Base-by-base conservation (phyloP, 352 stramenopile species). In the Globisporangium splendens region DNA sequence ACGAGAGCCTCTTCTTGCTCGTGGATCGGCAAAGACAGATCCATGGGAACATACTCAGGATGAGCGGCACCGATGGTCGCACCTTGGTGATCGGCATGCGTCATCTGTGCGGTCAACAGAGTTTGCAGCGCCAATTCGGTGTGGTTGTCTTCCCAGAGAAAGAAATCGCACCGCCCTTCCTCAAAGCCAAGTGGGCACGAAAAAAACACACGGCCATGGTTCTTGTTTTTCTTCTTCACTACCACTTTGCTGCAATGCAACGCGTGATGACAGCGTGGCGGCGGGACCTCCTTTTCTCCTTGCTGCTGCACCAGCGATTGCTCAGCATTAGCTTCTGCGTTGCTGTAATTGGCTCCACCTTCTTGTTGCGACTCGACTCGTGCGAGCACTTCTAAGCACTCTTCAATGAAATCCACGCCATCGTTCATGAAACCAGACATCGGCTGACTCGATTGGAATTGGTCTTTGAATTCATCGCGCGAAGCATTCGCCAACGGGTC, bases 161-260 rank as follows among this genome's bases (percentile, higher is more conserved):
- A 95, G 47, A 86, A 95, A 43, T 95, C 77, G 58, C 85, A 95
- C 4, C 82, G 80, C 3, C 83, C 83, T 81, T 95, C 85, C 49
- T 91, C 77, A 44, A 86, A 75, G 7, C 74, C 71, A 17, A 91
- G 64, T 17, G 81, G 66, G 56, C 85, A 95, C 3, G 79, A 62
- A 54, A 90, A 95, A 57, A 95, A 95, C 3, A 61, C 64, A 3
- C 80, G 74, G 0, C 77, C 79, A 54, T 87, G 74, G 54, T 95
- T 95, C 49, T 87, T 88, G 68, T 85, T 92, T 56, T 90, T 90
- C 68, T 94, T 94, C 63, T 92, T 91, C 8, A 94, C 85, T 14
- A 83, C 69, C 43, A 91, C 66, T 38, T 59, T 75, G n/a, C 77
- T 71, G 35, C 72, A 87, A 1, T 70, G 31, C 1, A 92, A 61